These are phyloP conservation scores for Fusarium equiseti DNA, from an alignment of 2,329 filamentous ascomycete species.

Conservation along the genomic window DNA sequence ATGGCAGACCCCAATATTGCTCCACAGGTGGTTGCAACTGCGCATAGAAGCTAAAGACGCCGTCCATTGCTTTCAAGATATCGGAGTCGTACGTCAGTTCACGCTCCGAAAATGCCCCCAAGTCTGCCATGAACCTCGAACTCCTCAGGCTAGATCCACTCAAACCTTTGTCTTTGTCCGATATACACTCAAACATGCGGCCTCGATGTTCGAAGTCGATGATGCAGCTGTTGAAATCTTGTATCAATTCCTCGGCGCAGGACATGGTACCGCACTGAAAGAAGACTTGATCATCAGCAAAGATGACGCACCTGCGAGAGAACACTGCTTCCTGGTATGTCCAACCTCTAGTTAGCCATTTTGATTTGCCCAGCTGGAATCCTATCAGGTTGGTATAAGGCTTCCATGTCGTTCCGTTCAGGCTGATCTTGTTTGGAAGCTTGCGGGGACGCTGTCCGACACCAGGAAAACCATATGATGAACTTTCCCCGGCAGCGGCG, in stretches of 20 bases:
- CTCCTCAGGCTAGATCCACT: not conserved
- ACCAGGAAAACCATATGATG: not conserved
- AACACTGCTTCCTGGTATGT: constrained; percentile 4
- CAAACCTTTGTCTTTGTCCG: not conserved
- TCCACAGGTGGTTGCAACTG: not conserved
- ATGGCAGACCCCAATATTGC: not conserved
- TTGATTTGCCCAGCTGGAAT: not conserved
- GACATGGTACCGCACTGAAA: constrained; percentile 1
- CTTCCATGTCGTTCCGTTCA: not conserved
- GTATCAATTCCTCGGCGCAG: not conserved
- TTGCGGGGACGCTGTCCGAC: not conserved
- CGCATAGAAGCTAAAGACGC: not conserved
- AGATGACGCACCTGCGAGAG: constrained; percentile 2
- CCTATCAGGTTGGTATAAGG: not conserved
- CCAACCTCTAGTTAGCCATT: not conserved
- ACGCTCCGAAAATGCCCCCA: not conserved
- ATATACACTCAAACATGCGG: not conserved
- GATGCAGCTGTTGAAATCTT: too few species aligned
- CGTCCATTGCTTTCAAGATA: not conserved
- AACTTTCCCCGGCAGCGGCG: not conserved
- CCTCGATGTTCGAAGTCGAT: not conserved
- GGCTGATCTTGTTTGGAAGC: not conserved
- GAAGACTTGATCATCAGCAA: not conserved
- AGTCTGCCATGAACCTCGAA: not conserved
- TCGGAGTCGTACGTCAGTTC: not conserved